A percentile compares a stretch with the other conserved stretches of the same genome.
Evolutionary conservation across 805 yeast species (phyloP).

Genomic region (Kluyveromyces wickerhamii): DNA sequence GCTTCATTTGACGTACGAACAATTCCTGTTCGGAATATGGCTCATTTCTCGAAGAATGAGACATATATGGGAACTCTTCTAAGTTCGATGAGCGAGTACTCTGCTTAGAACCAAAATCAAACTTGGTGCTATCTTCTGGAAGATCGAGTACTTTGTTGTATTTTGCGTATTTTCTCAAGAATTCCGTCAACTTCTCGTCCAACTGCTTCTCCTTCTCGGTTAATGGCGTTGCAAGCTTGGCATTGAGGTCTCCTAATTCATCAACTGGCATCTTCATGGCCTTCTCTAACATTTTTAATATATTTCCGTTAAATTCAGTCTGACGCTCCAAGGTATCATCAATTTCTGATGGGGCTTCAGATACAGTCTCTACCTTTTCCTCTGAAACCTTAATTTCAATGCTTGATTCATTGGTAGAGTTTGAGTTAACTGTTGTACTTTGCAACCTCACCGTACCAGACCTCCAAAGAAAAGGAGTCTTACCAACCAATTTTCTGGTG

Average conservation of each 20-base stretch:
- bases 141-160: conserved; percentile 15
- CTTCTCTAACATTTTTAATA: conserved; percentile 13
- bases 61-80: conserved; percentile 46
- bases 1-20: conserved; percentile 62
- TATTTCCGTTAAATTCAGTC: conserved; percentile 21
- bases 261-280: conserved; percentile 15
- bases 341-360: conserved; percentile 9
- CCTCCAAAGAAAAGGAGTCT: conserved; percentile 1
- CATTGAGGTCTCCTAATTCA: conserved; percentile 12
- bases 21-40: conserved; percentile 75
- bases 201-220: conserved; percentile 24
- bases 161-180: conserved; percentile 22
- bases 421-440: background rate
- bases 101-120: conserved; percentile 2
- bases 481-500: background rate
- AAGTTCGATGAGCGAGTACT: conserved; percentile 7
- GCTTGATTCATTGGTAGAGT: conserved; percentile 5
- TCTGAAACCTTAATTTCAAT: background rate
- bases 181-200: conserved; percentile 25
- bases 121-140: conserved; percentile 8
- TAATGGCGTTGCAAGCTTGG: conserved; percentile 11
- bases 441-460: conserved; percentile 1
- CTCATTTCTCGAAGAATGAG: conserved; percentile 49
- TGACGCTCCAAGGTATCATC: conserved; percentile 21
- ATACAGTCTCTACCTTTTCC: background rate